Percentiles rank a stretch among this genome's conserved stretches.
Conservation (phyloP, 257 asterid genomes). For the Forsythia viridissima region DNA sequence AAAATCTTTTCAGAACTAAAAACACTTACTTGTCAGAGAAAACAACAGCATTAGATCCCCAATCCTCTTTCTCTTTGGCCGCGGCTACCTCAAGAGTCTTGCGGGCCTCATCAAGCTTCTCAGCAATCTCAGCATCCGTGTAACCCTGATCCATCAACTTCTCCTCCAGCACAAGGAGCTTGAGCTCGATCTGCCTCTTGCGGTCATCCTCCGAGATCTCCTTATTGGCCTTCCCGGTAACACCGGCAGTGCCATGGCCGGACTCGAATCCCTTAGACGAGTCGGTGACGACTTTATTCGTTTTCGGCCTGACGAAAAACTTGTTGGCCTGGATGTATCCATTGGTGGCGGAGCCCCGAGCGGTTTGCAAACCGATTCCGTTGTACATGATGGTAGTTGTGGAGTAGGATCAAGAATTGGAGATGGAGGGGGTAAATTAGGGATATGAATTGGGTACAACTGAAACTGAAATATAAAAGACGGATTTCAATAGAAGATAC, state of each 20-base stretch:
- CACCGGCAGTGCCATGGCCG: constrained; percentile 75
- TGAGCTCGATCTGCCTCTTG: constrained; percentile 84
- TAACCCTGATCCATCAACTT: constrained; percentile 72
- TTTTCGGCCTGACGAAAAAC: constrained; percentile 61
- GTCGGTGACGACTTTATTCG: constrained; percentile 56
- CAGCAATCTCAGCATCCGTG: constrained; percentile 69
- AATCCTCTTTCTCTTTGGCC: constrained; percentile 51
- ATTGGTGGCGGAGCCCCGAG: constrained; percentile 93
- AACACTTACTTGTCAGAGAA: constrained; percentile 40
- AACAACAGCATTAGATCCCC: constrained; percentile 28
- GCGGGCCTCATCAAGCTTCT: constrained; percentile 70
- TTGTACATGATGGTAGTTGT: constrained; percentile 56
- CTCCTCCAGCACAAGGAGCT: constrained; percentile 78
- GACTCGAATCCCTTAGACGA: constrained; percentile 57
- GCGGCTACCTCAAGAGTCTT: constrained; percentile 47
- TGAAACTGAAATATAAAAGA: background rate
- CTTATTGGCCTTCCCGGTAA: constrained; percentile 54
- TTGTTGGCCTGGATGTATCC: constrained; percentile 81
- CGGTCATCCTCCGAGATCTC: constrained; percentile 91
- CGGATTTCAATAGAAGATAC: background rate
- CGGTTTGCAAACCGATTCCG: constrained; percentile 87
- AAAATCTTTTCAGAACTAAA: background rate
- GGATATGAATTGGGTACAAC: too few species aligned
- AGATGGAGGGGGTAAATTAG: too few species aligned
- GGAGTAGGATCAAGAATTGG: too few species aligned